Percentiles rank a stretch among this genome's conserved stretches.
phyloP scores from a whole-genome alignment of 768 basidiomycete species.

The Holtermannia corniformis region DNA sequence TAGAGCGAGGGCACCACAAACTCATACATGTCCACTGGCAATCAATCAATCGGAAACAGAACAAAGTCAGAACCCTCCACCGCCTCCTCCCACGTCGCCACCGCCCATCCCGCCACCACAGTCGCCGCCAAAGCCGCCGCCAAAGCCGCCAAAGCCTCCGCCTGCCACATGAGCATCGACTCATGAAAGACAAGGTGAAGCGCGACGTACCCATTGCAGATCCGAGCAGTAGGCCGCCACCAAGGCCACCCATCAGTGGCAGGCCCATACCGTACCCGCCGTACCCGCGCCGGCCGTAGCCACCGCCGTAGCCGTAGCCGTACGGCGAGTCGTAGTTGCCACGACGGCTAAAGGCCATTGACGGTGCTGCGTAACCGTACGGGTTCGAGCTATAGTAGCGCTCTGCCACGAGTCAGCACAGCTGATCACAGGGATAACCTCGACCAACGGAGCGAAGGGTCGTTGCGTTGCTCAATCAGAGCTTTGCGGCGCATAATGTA shows the following conservation, averaged over 20 bases:
- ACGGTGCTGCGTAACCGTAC: conserved; percentile 23
- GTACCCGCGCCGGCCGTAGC: conserved; percentile 15
- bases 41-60: not conserved
- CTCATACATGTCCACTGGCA: too few species aligned
- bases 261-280: conserved; percentile 13
- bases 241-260: conserved; percentile 10
- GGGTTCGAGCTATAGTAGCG: conserved; percentile 22
- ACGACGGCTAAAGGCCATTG: conserved; percentile 11
- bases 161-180: not conserved
- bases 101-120: conserved; percentile 6
- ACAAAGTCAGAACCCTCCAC: not conserved
- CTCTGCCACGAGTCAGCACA: conserved; percentile 9
- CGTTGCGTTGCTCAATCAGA: conserved; percentile 21
- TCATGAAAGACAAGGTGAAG: too few species aligned
- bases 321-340: conserved; percentile 17
- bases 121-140: conserved; percentile 14
- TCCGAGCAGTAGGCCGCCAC: conserved; percentile 14
- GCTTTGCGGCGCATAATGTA: conserved; percentile 24
- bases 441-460: conserved; percentile 22
- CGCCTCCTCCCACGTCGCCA: conserved; percentile 1
- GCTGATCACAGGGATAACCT: not conserved
- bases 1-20: too few species aligned
- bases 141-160: conserved; percentile 1
- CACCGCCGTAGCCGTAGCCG: conserved; percentile 18
- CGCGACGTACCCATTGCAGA: conserved; percentile 5